phyloP scores from a whole-genome alignment of 768 basidiomycete genomes.

The Artomyces pyxidatus region DNA sequence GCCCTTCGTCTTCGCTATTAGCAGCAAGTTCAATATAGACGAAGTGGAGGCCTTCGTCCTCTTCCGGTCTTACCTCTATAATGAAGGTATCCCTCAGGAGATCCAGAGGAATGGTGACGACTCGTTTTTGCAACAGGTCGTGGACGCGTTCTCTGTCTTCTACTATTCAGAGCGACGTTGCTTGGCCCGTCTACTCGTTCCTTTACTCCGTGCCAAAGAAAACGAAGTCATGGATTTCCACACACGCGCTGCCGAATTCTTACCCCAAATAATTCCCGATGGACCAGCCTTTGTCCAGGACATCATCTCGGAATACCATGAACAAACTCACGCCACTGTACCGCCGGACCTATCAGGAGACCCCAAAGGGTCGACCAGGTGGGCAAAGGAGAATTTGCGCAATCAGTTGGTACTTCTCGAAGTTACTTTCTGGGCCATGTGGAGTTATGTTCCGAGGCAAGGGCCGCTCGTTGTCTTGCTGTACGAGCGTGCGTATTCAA shows the following conservation, averaged over 20 bases:
- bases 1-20: conserved; percentile 63
- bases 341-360: conserved; percentile 40
- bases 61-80: conserved; percentile 70
- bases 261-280: conserved; percentile 58
- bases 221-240: conserved; percentile 48
- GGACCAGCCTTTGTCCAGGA: conserved; percentile 51
- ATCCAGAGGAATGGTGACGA: conserved; percentile 31
- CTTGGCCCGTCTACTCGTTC: conserved; percentile 59
- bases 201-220: conserved; percentile 66
- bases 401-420: conserved; percentile 81
- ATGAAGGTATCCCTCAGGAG: conserved; percentile 40
- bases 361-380: conserved; percentile 50
- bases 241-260: conserved; percentile 40
- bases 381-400: conserved; percentile 66
- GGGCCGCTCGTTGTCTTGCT: conserved; percentile 57
- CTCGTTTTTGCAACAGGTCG: conserved; percentile 45
- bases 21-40: conserved; percentile 67
- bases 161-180: conserved; percentile 76
- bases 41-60: conserved; percentile 72
- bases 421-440: conserved; percentile 85
- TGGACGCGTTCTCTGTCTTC: conserved; percentile 71
- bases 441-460: conserved; percentile 60
- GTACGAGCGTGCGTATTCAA: conserved; percentile 55
- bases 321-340: conserved; percentile 41
- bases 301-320: conserved; percentile 53